Percentiles rank a stretch among this genome's conserved stretches.
These are phyloP conservation scores for Proliferodiscus dingleyae DNA, from an alignment of 2,329 filamentous ascomycete genomes.

Conservation along the genomic window DNA sequence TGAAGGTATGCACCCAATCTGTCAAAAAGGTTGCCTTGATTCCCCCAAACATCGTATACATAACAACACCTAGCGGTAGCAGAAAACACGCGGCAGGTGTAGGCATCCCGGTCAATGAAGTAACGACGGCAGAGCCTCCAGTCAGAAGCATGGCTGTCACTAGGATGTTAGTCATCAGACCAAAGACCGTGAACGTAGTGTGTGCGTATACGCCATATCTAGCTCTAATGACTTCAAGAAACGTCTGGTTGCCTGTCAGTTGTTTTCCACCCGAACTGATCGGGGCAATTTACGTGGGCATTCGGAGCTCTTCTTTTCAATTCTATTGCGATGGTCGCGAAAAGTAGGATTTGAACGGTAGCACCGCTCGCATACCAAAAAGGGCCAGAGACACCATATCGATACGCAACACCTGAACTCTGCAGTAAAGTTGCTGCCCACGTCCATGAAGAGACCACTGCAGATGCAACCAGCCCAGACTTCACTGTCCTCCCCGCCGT, in stretches of 20 bases:
- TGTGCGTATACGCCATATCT: conserved; percentile 72
- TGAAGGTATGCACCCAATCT: conserved; percentile 67
- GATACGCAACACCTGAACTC: conserved; percentile 75
- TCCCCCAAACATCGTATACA: conserved; percentile 73
- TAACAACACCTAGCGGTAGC: conserved; percentile 72
- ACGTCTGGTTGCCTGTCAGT: conserved; percentile 40
- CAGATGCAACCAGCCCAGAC: conserved; percentile 79
- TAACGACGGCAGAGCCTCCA: conserved; percentile 72
- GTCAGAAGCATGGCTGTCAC: conserved; percentile 87
- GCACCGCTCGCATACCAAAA: conserved; percentile 68
- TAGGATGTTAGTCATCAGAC: conserved; percentile 77
- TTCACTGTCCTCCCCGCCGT: conserved; percentile 86
- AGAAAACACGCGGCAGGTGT: conserved; percentile 81
- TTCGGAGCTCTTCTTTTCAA: conserved; percentile 83
- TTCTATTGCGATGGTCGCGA: conserved; percentile 86
- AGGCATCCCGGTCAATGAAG: conserved; percentile 65
- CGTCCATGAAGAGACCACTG: conserved; percentile 91
- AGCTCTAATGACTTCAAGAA: conserved; percentile 77
- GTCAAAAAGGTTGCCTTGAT: conserved; percentile 87
- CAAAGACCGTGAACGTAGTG: conserved; percentile 75
- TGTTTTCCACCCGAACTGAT: neutral
- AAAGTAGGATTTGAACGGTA: conserved; percentile 81
- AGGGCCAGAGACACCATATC: conserved; percentile 64
- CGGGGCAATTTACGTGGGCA: conserved; percentile 51
- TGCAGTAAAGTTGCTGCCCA: conserved; percentile 84